Base-by-base conservation (phyloP, 306 rosid genomes). In the Prunus campanulata region DNA sequence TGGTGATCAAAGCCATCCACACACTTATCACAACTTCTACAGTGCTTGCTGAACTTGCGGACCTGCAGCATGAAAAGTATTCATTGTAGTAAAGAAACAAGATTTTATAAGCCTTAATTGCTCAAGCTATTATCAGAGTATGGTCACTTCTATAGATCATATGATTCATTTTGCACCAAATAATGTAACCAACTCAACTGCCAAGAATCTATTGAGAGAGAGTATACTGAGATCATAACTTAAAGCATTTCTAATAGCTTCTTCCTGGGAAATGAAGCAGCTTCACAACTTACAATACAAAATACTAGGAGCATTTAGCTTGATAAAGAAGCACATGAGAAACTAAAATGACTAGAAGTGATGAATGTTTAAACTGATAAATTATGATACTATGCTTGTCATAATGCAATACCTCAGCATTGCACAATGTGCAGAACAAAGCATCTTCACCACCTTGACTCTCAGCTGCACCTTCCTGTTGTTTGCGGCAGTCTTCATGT, bases 21-120 rank as follows among this genome's bases (percentile, higher is more conserved):
- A 81, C 98, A 94, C 79, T 94, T 94, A 82, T 94, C 98, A 85
- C 98, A 94, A 78, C 98, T 94, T 88, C 98, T 85, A 84, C 98
- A 94, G 73, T 94, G 98, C 77, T 94, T 94, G 83, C 98, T 94
- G 91, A 89, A 94, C 84, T 90, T 90, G 82, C 96, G 96, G 69
- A 94, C 98, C 98, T 94, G 87, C 77, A 86, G 75, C 76, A 80
- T 59, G 54, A 64, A 68, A 82, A 81, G 55, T 27, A 79, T 69
- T 70, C 68, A 59, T 5, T 24, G 30, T 6, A 68, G 30, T 0
- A 61, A 35, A 48, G 1, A 44, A 63, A 59, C 24, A 3, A 4
- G 13, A 71, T 12, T n/a, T 12, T 10, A 11, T 10, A 42, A 5
- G 20, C 16, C 54, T 4, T 39, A 14, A 16, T 14, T 27, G 50